phyloP scores from a whole-genome alignment of 2,329 filamentous ascomycete species.

The Aspergillus persii region DNA sequence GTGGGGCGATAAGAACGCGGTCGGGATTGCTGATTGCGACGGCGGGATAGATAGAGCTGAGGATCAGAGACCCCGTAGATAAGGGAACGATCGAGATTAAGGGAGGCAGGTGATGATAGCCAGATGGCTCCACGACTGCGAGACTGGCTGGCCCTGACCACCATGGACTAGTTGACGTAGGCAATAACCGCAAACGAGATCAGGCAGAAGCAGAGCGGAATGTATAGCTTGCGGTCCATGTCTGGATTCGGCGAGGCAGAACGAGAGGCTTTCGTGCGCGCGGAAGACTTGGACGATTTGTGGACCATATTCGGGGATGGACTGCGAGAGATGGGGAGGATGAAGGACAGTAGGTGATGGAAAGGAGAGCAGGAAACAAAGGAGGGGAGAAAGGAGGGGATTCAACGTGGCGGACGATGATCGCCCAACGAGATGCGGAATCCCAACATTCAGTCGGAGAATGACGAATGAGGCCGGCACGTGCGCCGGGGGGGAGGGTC shows the following conservation, averaged over 20 bases:
- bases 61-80: background rate
- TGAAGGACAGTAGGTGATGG: constrained; percentile 2
- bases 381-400: constrained; percentile 1
- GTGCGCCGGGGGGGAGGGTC: background rate
- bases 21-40: background rate
- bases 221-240: constrained; percentile 36
- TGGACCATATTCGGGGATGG: constrained; percentile 15
- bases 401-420: constrained; percentile 6
- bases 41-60: background rate
- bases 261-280: constrained; percentile 12
- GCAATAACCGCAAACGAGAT: constrained; percentile 39
- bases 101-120: no score
- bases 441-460: background rate
- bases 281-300: constrained; percentile 13
- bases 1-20: background rate
- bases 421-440: constrained; percentile 8
- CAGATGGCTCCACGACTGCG: no score
- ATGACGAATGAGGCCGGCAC: no score
- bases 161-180: constrained; percentile 28
- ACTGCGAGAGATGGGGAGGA: background rate
- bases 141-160: background rate
- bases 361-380: constrained; percentile 4
- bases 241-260: constrained; percentile 17
- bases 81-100: no score
- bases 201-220: constrained; percentile 37